phyloP scores from a whole-genome alignment of 176 grass and related monocot genomes.

The Metroxylon sagu region DNA sequence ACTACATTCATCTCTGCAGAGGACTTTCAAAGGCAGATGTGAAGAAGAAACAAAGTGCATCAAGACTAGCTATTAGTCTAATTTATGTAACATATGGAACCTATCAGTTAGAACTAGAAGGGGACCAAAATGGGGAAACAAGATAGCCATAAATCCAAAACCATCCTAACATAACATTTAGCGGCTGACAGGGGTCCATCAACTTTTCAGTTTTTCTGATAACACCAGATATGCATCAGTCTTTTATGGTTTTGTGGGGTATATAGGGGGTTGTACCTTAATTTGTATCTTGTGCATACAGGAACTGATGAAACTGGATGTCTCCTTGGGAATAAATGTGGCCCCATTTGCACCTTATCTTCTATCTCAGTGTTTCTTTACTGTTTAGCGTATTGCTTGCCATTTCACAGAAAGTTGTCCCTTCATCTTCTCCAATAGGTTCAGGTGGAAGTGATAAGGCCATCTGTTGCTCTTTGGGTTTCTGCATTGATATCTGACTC shows the following conservation, averaged over 20 bases:
- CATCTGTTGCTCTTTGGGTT: too few relatives aligned
- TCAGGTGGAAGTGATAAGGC: too few relatives aligned
- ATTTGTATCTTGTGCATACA: conserved; percentile 10
- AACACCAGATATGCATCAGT: not conserved
- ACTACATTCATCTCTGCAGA: not conserved
- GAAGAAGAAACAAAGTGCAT: not conserved
- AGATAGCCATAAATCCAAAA: too few relatives aligned
- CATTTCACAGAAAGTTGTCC: not conserved
- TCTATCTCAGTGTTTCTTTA: not conserved
- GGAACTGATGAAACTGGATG: not conserved
- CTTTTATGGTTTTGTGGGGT: conserved; percentile 1
- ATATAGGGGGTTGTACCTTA: not conserved
- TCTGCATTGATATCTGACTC: too few relatives aligned
- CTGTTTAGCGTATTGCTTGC: not conserved
- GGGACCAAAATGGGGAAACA: too few relatives aligned
- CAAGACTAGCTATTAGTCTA: not conserved
- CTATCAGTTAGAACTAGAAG: too few relatives aligned
- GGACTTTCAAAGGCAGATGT: conserved; percentile 3
- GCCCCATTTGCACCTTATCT: not conserved
- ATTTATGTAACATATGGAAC: not conserved
- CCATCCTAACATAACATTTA: too few relatives aligned
- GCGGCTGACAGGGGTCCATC: too few relatives aligned
- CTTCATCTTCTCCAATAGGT: too few relatives aligned
- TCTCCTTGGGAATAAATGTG: not conserved
- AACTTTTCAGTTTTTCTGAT: too few relatives aligned